Percentiles rank a stretch among this genome's conserved stretches.
These are phyloP conservation scores for Cystofilobasidium ferigula DNA, from an alignment of 768 basidiomycete genomes.

Conservation along the genomic window DNA sequence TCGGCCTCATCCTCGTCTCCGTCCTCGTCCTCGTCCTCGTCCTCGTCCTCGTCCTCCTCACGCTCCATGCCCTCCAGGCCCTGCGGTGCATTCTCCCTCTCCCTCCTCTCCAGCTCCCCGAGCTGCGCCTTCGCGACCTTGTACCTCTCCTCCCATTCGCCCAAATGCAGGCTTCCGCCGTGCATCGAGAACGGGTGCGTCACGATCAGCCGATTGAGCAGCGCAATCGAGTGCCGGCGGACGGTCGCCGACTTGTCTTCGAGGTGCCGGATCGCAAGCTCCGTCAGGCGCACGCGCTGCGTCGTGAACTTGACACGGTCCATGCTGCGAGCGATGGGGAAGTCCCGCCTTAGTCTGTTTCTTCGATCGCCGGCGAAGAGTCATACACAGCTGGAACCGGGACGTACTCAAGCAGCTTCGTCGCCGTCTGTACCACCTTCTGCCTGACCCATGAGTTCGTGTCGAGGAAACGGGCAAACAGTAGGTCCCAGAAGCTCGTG, in stretches of 20 bases:
- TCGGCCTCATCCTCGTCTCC: constrained; percentile 42
- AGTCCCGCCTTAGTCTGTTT: background rate
- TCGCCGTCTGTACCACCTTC: constrained; percentile 68
- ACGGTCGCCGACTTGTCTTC: constrained; percentile 84
- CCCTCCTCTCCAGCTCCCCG: constrained; percentile 53
- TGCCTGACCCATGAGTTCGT: constrained; percentile 79
- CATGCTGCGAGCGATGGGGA: constrained; percentile 7
- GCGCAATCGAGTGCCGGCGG: constrained; percentile 66
- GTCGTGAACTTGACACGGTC: constrained; percentile 60
- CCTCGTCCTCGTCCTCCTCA: constrained; percentile 28
- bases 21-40: constrained; percentile 19
- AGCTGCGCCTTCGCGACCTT: constrained; percentile 53
- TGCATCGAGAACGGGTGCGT: constrained; percentile 85
- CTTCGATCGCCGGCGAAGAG: background rate
- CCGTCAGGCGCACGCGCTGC: constrained; percentile 63
- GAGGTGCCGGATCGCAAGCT: constrained; percentile 63
- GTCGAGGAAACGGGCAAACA: constrained; percentile 80
- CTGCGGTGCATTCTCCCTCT: constrained; percentile 41
- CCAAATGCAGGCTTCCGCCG: constrained; percentile 64
- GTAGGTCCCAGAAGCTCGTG: constrained; percentile 64
- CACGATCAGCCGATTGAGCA: constrained; percentile 60
- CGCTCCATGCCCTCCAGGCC: constrained; percentile 26
- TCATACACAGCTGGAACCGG: background rate
- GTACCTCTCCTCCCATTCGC: constrained; percentile 66
- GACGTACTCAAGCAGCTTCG: constrained; percentile 59